Evolutionary conservation across 352 stramenopile genomes (phyloP).

Genomic region (Phytophthora sp.): DNA sequence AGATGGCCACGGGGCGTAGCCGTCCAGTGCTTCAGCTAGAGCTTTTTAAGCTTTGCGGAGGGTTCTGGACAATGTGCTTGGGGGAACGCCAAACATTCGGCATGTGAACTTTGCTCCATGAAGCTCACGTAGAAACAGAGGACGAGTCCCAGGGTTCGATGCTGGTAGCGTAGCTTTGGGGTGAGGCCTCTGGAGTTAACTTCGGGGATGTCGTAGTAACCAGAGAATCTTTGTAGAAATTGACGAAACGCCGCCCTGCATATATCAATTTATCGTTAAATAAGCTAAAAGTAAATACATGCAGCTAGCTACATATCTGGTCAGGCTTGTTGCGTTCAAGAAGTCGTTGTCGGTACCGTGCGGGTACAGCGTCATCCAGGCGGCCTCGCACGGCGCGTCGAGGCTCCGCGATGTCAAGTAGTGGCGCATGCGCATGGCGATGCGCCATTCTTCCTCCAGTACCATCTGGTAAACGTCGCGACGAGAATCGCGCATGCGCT

Average conservation of each 20-base stretch:
- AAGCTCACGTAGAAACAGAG: conserved; percentile 9
- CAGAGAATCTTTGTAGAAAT: not conserved
- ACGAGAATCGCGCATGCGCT: not conserved
- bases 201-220: not conserved
- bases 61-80: conserved; percentile 5
- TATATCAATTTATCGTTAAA: too few species aligned
- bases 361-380: not conserved
- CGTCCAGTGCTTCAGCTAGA: not conserved
- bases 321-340: conserved; percentile 3
- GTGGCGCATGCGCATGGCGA: not conserved
- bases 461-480: not conserved
- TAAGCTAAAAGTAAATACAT: too few species aligned
- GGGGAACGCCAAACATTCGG: conserved; percentile 8
- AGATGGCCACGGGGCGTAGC: not conserved
- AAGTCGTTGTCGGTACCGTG: conserved; percentile 1
- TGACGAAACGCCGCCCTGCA: not conserved
- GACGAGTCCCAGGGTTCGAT: conserved; percentile 11
- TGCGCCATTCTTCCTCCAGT: not conserved
- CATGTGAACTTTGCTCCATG: conserved; percentile 10
- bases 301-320: too few species aligned
- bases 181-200: not conserved
- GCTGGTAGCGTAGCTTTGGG: conserved; percentile 8
- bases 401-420: not conserved
- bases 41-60: conserved; percentile 5
- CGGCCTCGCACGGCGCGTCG: not conserved